Evolutionary conservation across 345 rosid species (phyloP), one percentile per base, ranked within the genome.

Genomic region (Nasturtium officinale): DNA sequence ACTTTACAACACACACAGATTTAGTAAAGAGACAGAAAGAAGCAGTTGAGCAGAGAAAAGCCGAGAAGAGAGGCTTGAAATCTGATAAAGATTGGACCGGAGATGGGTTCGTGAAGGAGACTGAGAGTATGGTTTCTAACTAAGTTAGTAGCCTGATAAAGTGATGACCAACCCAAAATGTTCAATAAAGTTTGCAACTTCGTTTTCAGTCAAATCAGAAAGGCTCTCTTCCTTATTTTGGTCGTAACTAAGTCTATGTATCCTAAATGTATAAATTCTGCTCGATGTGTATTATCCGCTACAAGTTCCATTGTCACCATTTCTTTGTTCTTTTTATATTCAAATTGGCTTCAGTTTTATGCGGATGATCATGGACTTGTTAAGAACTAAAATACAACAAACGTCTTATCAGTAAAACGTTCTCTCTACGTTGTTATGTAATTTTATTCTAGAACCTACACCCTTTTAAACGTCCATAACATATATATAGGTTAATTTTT

Each of bases 1-100:
- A 95, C 83, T 95, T 95, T 69, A 95, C 98, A 2, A 90, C 97
- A 9, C 99, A 95, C 74, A 90, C 79, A 7, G 98, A 95, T 72
- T 76, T 92, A 65, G 98, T 95, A 3, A 76, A 65, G 18, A 84
- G 97, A 71, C 98, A 95, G 77, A 84, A 84, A 78, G 98, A 86
- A 82, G 99, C 98, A 0, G 87, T 96, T 43, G 80, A 75, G 61
- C 87, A 80, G 74, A 80, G 99, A 77, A 96, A 87, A 76, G 97
- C 96, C 4, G 43, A 82, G 65, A 89, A 57, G 80, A 85, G 81
- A 71, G 98, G 99, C 20, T 76, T 92, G 82, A 85, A 85, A 72
- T 92, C 98, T 23, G 98, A 96, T 65, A 96, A 90, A 78, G 99
- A 96, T 33, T 90, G 99, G 99, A 96, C 98, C 0, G 96, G 96